Evolutionary conservation across 352 stramenopile species (phyloP), one percentile per base, ranked within the genome.

Genomic region (Phytophthora pseudosyringae): DNA sequence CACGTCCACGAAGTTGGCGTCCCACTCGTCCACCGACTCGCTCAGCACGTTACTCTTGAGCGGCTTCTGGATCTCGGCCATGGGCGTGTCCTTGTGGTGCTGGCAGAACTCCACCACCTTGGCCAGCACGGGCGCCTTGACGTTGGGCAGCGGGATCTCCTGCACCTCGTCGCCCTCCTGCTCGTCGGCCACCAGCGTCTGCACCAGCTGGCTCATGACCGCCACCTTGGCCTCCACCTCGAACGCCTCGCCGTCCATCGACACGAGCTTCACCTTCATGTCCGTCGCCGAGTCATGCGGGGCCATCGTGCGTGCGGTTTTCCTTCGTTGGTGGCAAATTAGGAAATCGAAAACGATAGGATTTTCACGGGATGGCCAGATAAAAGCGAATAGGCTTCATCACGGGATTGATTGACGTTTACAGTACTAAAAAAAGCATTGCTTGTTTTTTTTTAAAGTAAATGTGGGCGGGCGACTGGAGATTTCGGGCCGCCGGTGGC

Each of bases 41-140:
- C 60, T 65, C 7, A 93, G 65, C 25, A 77, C 65, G 55, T 78
- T 77, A 28, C 60, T 87, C 60, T 73, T 79, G 31, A 86, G 82
- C 40, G 81, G 80, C 67, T 88, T 89, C 36, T 84, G 68, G 50
- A 88, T 83, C 48, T 89, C 80, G 35, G 72, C 72, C 79, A 86
- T 88, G 40, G 79, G 74, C 39, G 67, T 61, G 67, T 80, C 67
- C 43, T 80, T 56, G 62, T 89, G 76, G 69, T 89, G 73, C 44
- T 75, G 66, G 44, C 75, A 83, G 56, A 89, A 89, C 62, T 86
- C 76, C 4, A 89, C 67, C 35, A 86, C 76, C 57, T 86, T 86
- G 39, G 77, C 59, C 54, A 89, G 59, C 49, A 86, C 72, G 31
- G 48, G 38, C 21, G 45, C 54, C 67, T 85, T 89, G 50, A 89